Base-by-base conservation (phyloP, 495 filamentous ascomycete genomes). In the Penicillium arizonense region DNA sequence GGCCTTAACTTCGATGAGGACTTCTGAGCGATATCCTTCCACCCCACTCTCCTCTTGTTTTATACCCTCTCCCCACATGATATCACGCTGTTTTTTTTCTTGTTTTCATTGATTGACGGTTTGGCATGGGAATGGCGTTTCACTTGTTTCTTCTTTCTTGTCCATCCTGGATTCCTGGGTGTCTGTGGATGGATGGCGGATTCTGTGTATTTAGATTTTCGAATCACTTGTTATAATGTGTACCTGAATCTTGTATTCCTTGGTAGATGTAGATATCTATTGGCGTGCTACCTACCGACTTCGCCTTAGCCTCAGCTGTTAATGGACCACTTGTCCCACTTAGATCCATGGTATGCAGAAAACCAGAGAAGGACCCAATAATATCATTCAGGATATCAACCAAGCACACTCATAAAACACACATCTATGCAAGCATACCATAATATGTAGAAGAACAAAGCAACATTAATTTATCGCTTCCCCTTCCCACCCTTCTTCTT, bases 1-100 rank as follows among this genome's bases (percentile, higher is more conserved):
- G 91, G 91, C 71, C 91, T 98, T 72, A 79, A 72, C 67, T 98
- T 98, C 65, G 92, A 98, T 61, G 94, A 98, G 61, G 94, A 98
- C 78, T 98, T 98, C 71, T 98, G 88, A 79, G 77, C 68, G 44
- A 14, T 36, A 20, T 50, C 58, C 30, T 13, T 50, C 14, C 43
- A 35, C 55, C 62, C 65, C 45, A 54, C 57, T 53, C 56, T 60
- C 32, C 45, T 55, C 35, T 58, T 64, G 57, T 70, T 63, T 56
- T 67, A 64, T 68, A 65, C 63, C 63, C 60, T 59, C 36, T 44
- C 49, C 26, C 39, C 55, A 47, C 45, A 61, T 59, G 59, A 63
- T 67, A 50, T 63, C 48, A 65, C 57, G 56, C 43, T 61, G 41
- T 34, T 55, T 53, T 34, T 57, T 50, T 63, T 53, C 49, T 42